Conservation (phyloP, 768 basidiomycete species). For the Punctularia strigosozonata region DNA sequence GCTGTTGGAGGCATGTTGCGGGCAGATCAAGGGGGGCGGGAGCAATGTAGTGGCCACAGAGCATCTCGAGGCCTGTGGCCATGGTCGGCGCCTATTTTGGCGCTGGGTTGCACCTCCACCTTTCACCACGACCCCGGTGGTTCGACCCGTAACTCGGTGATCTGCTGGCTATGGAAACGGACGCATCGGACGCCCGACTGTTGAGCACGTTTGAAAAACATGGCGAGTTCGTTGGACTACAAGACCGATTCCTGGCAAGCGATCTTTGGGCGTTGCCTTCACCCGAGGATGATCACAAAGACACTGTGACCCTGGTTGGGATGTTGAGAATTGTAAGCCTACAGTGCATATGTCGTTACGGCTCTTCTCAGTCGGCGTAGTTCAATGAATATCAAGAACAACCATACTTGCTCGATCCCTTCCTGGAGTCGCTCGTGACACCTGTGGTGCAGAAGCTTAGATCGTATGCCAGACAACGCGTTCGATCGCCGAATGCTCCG, state of each 20-base stretch:
- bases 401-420: conserved; percentile 84
- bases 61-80: too few relatives aligned
- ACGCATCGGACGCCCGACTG: conserved; percentile 29
- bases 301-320: conserved; percentile 2
- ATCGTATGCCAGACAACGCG: conserved; percentile 29
- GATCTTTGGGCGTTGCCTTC: conserved; percentile 31
- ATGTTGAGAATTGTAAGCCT: conserved; percentile 5
- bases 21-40: too few relatives aligned
- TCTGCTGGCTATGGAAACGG: conserved; percentile 22
- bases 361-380: conserved; percentile 26
- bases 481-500: conserved; percentile 4
- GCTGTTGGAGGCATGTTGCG: too few relatives aligned
- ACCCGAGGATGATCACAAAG: conserved; percentile 5
- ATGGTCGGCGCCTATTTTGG: too few relatives aligned
- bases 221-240: conserved; percentile 44
- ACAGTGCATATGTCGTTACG: neutral
- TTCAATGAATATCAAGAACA: conserved; percentile 89
- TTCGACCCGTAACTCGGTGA: too few relatives aligned
- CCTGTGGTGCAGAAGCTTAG: conserved; percentile 64
- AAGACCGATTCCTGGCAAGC: conserved; percentile 36
- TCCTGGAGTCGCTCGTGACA: conserved; percentile 63
- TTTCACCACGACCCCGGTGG: too few relatives aligned
- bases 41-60: too few relatives aligned
- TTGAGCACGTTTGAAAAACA: conserved; percentile 51
- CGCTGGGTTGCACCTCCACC: too few relatives aligned